Evolutionary conservation across 768 basidiomycete genomes (phyloP), one percentile per base, ranked within the genome.

Genomic region (Lactarius sp.): DNA sequence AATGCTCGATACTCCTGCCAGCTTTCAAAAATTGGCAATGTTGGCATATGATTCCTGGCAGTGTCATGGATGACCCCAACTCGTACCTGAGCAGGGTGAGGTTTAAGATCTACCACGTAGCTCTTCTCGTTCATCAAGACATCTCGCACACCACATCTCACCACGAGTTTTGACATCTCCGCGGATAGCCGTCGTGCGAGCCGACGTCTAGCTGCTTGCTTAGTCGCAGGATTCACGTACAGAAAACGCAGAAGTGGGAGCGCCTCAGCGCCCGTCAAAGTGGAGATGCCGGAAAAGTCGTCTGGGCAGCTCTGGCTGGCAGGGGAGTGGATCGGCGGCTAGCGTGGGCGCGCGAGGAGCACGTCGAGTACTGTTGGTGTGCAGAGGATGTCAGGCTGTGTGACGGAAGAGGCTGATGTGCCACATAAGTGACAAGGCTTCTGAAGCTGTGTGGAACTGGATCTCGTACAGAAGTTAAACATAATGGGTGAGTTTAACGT

Each of bases 181-280:
- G 83, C 0, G 88, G 86, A 70, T 94, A 97, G 1, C 94, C 95
- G 3, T 82, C 79, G 72, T 90, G 79, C 8, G 89, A 83, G 72
- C 95, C 84, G 13, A 80, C 70, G 36, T 85, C 76, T 1, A 85
- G 81, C 1, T 69, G 60, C 7, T 12, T 7, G 22, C 79, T 68
- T 16, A 80, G 71, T 8, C 70, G 74, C 6, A 27, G 81, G 75
- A 44, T 70, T 69, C 27, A 71, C 63, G 69, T 81, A 85, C 18
- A 92, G 75, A 68, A 82, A 82, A 47, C 76, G 80, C 4, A 92
- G 79, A 57, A 88, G 81, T 0, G 87, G 86, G 6, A 92, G 69
- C 0, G 87, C 88, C 2, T 81, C 72, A 64, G 87, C 83, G 22
- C 73, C 2, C 74, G 76, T 84, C 84, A 27, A 27, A 27, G 86